Conservation (phyloP, 306 rosid genomes). For the Trifolium fragiferum region DNA sequence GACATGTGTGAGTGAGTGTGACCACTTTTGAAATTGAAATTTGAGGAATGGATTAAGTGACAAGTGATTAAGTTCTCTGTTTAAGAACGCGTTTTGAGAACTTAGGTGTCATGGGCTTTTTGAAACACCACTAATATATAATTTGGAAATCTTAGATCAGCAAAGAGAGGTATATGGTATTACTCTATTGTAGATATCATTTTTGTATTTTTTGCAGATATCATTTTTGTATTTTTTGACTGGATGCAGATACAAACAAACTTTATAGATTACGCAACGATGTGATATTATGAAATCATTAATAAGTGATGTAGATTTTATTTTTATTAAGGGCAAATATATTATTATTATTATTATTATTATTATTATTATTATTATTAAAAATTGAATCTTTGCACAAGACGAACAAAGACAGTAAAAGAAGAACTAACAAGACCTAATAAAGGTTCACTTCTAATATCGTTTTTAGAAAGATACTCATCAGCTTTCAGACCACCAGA, state of each 20-base stretch:
- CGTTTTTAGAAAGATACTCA: too few relatives aligned
- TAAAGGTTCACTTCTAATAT: too few relatives aligned
- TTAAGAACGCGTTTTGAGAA: slow-evolving; percentile 63
- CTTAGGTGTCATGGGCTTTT: slow-evolving; percentile 51
- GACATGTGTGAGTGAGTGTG: slow-evolving; percentile 15
- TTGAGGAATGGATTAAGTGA: slow-evolving; percentile 38
- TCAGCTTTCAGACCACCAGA: too few relatives aligned
- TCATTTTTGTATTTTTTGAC: background rate
- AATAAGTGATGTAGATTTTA: background rate
- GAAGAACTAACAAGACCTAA: too few relatives aligned
- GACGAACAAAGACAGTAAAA: too few relatives aligned
- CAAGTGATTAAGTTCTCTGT: slow-evolving; percentile 43
- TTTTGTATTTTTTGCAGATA: background rate
- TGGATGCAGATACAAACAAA: background rate
- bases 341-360: too few relatives aligned
- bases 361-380: too few relatives aligned
- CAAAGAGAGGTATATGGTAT: background rate
- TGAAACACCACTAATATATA: slow-evolving; percentile 35
- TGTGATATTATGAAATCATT: background rate
- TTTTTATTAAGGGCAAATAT: too few relatives aligned
- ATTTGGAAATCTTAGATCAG: slow-evolving; percentile 42
- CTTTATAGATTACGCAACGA: background rate
- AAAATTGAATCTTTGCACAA: too few relatives aligned
- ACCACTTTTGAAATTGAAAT: slow-evolving; percentile 16
- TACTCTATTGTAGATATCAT: background rate